These are phyloP conservation scores for Lanmaoa rubissima DNA, from an alignment of 768 basidiomycete species.

Conservation along the genomic window DNA sequence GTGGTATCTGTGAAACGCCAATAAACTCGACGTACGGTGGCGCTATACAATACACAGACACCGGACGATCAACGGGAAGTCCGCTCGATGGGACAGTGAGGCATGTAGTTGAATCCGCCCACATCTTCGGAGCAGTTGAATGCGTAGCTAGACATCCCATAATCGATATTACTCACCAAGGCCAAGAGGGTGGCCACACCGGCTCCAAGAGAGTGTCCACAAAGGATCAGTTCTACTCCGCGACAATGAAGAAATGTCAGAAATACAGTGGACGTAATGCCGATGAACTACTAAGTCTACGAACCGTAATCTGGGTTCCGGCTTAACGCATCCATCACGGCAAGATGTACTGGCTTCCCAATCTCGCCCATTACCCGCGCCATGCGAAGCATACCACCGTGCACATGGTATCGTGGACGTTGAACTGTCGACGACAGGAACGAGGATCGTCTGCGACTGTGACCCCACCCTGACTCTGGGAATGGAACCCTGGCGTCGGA, in stretches of 20 bases:
- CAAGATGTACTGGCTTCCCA: conserved; percentile 74
- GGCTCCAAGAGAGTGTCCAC: conserved; percentile 83
- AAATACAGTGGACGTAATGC: background rate
- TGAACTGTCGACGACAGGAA: conserved; percentile 18
- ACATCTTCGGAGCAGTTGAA: conserved; percentile 53
- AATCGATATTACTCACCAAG: conserved; percentile 45
- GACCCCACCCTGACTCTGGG: conserved; percentile 30
- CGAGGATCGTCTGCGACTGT: conserved; percentile 26
- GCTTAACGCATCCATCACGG: conserved; percentile 66
- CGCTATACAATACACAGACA: conserved; percentile 76
- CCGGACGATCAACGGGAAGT: conserved; percentile 61
- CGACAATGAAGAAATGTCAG: conserved; percentile 1
- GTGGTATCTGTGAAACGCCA: background rate
- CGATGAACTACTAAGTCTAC: conserved; percentile 24
- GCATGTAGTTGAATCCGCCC: conserved; percentile 81
- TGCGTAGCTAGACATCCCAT: background rate
- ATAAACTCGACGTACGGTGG: conserved; percentile 58
- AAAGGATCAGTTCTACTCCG: conserved; percentile 62
- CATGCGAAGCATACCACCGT: conserved; percentile 80
- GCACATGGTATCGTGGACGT: conserved; percentile 56
- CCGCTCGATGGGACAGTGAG: conserved; percentile 66
- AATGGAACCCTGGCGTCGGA: conserved; percentile 36
- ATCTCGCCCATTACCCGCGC: conserved; percentile 74
- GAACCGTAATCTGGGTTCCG: conserved; percentile 71
- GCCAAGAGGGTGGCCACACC: conserved; percentile 76